Evolutionary conservation across 345 rosid species (phyloP), one percentile per base, ranked within the genome.

Genomic region (Abelmoschus esculentus): DNA sequence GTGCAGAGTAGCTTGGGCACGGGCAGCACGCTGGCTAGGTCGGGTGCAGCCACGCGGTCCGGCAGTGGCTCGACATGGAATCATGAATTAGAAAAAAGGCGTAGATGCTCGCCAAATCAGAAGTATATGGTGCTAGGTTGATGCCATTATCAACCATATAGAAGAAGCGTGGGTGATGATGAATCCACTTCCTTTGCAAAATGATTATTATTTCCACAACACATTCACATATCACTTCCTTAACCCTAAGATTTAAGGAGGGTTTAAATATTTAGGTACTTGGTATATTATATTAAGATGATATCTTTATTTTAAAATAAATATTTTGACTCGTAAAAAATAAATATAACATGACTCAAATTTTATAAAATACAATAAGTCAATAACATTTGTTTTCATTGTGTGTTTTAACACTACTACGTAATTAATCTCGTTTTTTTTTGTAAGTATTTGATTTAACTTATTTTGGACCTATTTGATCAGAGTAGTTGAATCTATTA

Each of bases 1-100:
- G 32, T 55, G 60, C 60, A 55, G 60, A 19, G 22, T 22, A 55
- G 60, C 7, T 10, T 44, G 67, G 34, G 34, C 31, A 19, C 9
- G 65, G 18, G 32, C 40, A 58, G 66, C 66, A 36, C 66, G 49
- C 49, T 61, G 66, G 49, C 67, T 11, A 18, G n/a, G 10, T 63
- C 52, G 17, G 52, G 52, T 40, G 32, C 52, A 42, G 67, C 67
- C 34, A 63, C 32, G 52, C 52, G 52, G 67, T 63, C 67, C 11
- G 67, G 52, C 32, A 18, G 17, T 63, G 31, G 14, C 52, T 63
- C 32, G 12, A 63, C 67, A 63, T 7, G 32, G 10, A 62, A 38
- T 62, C 67, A 62, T 62, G 67, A 63, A 18, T 10, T 0, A 42
- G 6, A 18, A 22, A 1, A 42, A 22, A 18, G 53, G 9, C 52